Base-by-base conservation (phyloP, 768 basidiomycete genomes). In the Lanmaoa pseudosensibilis region DNA sequence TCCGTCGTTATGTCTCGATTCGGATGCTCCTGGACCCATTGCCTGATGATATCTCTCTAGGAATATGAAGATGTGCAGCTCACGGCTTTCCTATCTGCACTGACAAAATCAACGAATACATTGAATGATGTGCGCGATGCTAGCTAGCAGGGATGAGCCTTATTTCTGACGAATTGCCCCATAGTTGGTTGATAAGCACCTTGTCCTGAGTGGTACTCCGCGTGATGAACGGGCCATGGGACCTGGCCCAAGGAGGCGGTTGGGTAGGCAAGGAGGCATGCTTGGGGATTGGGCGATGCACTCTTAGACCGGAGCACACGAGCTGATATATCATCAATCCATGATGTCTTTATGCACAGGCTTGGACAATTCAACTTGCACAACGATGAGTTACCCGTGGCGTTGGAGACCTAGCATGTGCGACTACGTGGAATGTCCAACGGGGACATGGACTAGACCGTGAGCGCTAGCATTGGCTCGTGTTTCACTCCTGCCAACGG, bases 61-160 rank as follows among this genome's bases (percentile, higher is more conserved):
- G 96, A 99, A 83, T 93, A 95, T 72, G 90, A 89, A 65, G 95
- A 99, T 69, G 94, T 96, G 16, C 93, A 97, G 58, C 77, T 99
- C 30, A 97, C 94, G 2, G 87, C 89, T 10, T 92, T 92, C 73
- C 78, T 99, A 13, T 87, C 93, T 1, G 84, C 86, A 15, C 73
- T 99, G 56, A 98, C 95, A 8, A 95, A 94, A 73, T 90, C 91
- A 32, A 81, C 95, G 16, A 88, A 87, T 61, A 83, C 87, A 11
- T 73, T 98, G 55, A 98, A 95, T 69, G 93, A 96, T 64, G 95
- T 96, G 67, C 65, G 92, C 65, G 2, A n/a, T 58, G 33, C 37
- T 33, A 6, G 13, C 41, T 41, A 27, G 15, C 33, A 37, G n/a
- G 34, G 34, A 23, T 43, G 23, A 25, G 5, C 7, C 15, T 19